Evolutionary conservation across 2,329 filamentous ascomycete genomes (phyloP).

Genomic region (Penicillium sp.): DNA sequence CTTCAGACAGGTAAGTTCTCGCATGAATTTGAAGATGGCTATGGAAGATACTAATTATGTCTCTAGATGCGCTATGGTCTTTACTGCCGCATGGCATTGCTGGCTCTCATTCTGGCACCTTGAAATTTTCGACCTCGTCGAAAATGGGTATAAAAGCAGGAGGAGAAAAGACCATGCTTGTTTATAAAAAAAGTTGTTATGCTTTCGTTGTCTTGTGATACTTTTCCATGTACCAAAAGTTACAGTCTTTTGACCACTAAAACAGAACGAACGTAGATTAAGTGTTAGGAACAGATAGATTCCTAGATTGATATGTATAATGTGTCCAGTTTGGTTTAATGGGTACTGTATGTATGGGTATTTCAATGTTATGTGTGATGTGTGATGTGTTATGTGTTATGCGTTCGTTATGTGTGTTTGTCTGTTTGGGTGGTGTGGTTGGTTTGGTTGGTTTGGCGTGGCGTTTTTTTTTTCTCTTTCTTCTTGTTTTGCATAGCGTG

Average conservation of each 20-base stretch:
- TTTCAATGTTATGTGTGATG: constrained; percentile 9
- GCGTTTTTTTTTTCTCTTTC: not conserved
- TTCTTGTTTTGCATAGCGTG: constrained; percentile 12
- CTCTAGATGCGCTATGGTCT: constrained; percentile 91
- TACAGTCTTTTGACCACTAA: constrained; percentile 8
- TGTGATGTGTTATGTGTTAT: constrained; percentile 7
- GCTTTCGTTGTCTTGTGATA: not conserved
- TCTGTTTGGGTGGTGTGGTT: constrained; percentile 3
- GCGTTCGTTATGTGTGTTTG: constrained; percentile 2
- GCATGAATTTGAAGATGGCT: not conserved
- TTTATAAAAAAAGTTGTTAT: constrained; percentile 3
- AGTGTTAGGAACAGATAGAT: constrained; percentile 11
- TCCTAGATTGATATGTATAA: constrained; percentile 13
- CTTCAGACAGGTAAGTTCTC: constrained; percentile 86
- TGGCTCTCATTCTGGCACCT: constrained; percentile 82
- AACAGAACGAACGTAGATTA: not conserved
- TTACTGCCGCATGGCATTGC: constrained; percentile 95
- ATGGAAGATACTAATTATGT: constrained; percentile 38
- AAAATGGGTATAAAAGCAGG: not conserved
- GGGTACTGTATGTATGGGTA: constrained; percentile 5
- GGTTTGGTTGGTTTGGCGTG: not conserved
- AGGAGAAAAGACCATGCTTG: not conserved
- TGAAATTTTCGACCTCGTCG: constrained; percentile 18
- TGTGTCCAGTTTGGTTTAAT: constrained; percentile 10
- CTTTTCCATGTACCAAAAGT: constrained; percentile 12